Conservation (phyloP, 768 basidiomycete species). For the Leccinum rimulosum region DNA sequence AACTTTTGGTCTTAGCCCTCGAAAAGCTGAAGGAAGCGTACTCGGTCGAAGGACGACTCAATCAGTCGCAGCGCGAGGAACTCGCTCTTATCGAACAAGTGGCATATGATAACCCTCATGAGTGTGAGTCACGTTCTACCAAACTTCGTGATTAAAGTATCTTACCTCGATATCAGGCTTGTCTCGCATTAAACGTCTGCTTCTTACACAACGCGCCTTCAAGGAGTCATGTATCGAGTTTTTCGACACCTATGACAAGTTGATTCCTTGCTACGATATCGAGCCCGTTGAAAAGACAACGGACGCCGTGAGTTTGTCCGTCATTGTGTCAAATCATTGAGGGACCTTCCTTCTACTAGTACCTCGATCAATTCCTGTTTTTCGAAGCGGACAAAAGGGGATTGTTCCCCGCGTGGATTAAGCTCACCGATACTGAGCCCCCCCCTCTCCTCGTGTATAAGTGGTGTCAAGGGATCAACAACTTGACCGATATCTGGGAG, state of each 20-base stretch:
- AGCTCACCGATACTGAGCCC: constrained; percentile 96
- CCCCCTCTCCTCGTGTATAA: constrained; percentile 97
- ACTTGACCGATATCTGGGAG: constrained; percentile 97
- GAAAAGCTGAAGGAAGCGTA: constrained; percentile 99
- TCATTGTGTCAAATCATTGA: constrained; percentile 2
- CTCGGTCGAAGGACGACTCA: constrained; percentile 94
- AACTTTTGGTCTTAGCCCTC: constrained; percentile 91
- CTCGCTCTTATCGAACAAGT: constrained; percentile 96
- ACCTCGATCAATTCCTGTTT: constrained; percentile 97
- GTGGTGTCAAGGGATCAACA: constrained; percentile 99
- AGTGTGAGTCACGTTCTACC: constrained; percentile 53
- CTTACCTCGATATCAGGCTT: constrained; percentile 48
- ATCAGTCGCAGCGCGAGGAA: constrained; percentile 98
- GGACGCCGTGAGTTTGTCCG: constrained; percentile 67
- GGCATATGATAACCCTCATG: constrained; percentile 99
- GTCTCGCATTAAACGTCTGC: constrained; percentile 95
- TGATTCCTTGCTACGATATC: constrained; percentile 98
- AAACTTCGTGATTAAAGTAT: not conserved
- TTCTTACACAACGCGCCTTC: constrained; percentile 97
- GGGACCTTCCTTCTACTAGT: constrained; percentile 43
- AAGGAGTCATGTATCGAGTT: constrained; percentile 98
- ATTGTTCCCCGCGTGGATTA: constrained; percentile 98
- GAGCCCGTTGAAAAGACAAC: constrained; percentile 99
- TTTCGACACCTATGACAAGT: constrained; percentile 96
- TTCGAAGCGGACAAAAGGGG: constrained; percentile 99